Conservation (phyloP, 331 rosid genomes). For the Acacia concinna region DNA sequence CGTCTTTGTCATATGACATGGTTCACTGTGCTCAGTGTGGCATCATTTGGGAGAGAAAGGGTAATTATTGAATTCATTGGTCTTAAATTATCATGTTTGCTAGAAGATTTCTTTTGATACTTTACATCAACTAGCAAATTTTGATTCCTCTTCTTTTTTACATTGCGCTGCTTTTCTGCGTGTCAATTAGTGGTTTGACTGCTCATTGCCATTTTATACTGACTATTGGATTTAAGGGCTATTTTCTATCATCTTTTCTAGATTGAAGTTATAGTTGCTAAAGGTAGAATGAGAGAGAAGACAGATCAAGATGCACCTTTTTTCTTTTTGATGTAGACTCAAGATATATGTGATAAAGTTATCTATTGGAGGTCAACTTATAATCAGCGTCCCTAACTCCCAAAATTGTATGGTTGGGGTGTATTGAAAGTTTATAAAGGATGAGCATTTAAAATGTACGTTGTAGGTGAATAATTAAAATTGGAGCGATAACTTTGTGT, state of each 20-base stretch:
- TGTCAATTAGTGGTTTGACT: background rate
- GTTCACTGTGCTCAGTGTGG: conserved; percentile 97
- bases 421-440: background rate
- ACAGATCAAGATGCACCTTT: background rate
- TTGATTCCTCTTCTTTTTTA: conserved; percentile 15
- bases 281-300: background rate
- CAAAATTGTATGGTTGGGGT: background rate
- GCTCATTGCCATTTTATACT: background rate
- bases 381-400: background rate
- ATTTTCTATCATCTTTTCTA: background rate
- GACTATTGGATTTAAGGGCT: conserved; percentile 18
- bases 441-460: background rate
- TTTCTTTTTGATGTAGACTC: background rate
- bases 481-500: background rate
- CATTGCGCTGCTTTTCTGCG: background rate
- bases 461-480: background rate
- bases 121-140: background rate
- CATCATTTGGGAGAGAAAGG: conserved; percentile 79
- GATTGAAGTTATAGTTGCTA: conserved; percentile 13
- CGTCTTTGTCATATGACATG: conserved; percentile 91
- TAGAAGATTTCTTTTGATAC: conserved; percentile 10
- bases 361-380: background rate
- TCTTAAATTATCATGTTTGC: conserved; percentile 24
- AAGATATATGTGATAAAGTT: background rate
- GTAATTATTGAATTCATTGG: conserved; percentile 44